Percentiles rank a stretch among this genome's conserved stretches.
Conservation (phyloP, 2,329 filamentous ascomycete species). For the Epichloe gansuensis region DNA sequence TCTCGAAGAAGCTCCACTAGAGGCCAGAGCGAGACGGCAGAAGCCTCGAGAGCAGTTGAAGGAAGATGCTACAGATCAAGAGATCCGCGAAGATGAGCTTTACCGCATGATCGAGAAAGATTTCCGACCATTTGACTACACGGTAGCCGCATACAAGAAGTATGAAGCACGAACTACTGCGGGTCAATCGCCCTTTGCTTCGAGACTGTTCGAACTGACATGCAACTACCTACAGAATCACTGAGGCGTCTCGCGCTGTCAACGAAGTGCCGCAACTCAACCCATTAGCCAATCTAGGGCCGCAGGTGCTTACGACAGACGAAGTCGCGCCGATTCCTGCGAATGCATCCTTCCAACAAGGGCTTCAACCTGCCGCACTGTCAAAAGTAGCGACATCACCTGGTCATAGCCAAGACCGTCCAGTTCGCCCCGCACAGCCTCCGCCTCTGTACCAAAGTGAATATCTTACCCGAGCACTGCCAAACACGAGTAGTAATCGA, state of each 20-base stretch:
- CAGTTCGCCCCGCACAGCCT: constrained; percentile 21
- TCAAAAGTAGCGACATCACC: constrained; percentile 9
- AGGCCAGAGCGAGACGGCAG: constrained; percentile 82
- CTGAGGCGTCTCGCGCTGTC: constrained; percentile 16
- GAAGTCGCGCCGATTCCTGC: constrained; percentile 31
- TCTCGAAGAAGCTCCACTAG: constrained; percentile 85
- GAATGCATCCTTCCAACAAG: not conserved
- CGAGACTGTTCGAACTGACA: constrained; percentile 9
- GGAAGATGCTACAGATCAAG: constrained; percentile 87
- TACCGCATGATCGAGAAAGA: constrained; percentile 90
- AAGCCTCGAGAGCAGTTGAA: constrained; percentile 87
- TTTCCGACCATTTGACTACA: constrained; percentile 95
- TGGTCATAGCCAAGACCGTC: constrained; percentile 14
- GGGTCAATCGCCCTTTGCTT: not conserved
- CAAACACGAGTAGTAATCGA: constrained; percentile 50
- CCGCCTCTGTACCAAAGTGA: constrained; percentile 36
- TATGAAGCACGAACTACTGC: constrained; percentile 27
- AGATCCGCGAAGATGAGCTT: constrained; percentile 87
- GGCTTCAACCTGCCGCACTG: constrained; percentile 6
- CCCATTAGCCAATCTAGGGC: constrained; percentile 8
- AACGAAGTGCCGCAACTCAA: constrained; percentile 8
- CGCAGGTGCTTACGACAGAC: constrained; percentile 41
- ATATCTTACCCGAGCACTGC: constrained; percentile 33
- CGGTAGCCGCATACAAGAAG: constrained; percentile 64
- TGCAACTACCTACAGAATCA: constrained; percentile 21